A percentile compares a stretch with the other conserved stretches of the same genome.
Evolutionary conservation across 2,329 filamentous ascomycete species (phyloP).

Genomic region (Didymella sp.): DNA sequence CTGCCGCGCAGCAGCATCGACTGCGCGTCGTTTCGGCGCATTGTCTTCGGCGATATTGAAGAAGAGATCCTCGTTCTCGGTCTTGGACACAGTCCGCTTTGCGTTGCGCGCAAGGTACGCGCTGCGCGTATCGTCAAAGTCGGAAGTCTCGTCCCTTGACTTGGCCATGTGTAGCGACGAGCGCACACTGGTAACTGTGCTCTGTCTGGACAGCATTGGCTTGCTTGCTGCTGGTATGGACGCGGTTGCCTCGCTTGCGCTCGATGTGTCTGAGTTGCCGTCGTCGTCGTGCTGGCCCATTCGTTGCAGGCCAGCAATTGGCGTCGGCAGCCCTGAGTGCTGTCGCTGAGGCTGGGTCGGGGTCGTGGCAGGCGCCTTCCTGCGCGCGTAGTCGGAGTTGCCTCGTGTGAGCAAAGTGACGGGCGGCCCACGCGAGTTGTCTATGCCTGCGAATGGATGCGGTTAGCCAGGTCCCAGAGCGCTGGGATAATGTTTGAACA

Average conservation of each 20-base stretch:
- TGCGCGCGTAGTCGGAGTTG: conserved; percentile 44
- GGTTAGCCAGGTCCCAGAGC: conserved; percentile 14
- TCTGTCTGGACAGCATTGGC: conserved; percentile 27
- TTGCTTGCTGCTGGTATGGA: conserved; percentile 27
- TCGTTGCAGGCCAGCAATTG: conserved; percentile 16
- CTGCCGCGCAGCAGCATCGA: conserved; percentile 39
- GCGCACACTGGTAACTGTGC: conserved; percentile 29
- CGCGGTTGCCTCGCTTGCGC: conserved; percentile 21
- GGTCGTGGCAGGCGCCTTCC: conserved; percentile 29
- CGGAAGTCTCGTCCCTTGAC: conserved; percentile 39
- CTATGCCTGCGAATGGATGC: conserved; percentile 47
- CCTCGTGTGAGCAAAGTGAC: conserved; percentile 59
- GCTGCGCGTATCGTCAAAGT: conserved; percentile 39
- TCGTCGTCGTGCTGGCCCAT: conserved; percentile 34
- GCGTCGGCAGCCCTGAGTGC: conserved; percentile 14
- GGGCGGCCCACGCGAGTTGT: conserved; percentile 58
- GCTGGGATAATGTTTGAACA: neutral
- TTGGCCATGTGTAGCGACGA: conserved; percentile 39
- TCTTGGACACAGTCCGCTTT: conserved; percentile 16
- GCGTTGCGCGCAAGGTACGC: conserved; percentile 22
- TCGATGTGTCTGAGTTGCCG: conserved; percentile 27
- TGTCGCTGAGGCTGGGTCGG: conserved; percentile 11
- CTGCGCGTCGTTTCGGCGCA: conserved; percentile 34
- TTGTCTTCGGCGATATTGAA: conserved; percentile 52
- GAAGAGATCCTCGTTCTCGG: conserved; percentile 50